Percentiles rank a stretch among this genome's conserved stretches.
These are phyloP conservation scores for Citrus cavaleriei DNA, from an alignment of 345 rosid species.

Conservation along the genomic window DNA sequence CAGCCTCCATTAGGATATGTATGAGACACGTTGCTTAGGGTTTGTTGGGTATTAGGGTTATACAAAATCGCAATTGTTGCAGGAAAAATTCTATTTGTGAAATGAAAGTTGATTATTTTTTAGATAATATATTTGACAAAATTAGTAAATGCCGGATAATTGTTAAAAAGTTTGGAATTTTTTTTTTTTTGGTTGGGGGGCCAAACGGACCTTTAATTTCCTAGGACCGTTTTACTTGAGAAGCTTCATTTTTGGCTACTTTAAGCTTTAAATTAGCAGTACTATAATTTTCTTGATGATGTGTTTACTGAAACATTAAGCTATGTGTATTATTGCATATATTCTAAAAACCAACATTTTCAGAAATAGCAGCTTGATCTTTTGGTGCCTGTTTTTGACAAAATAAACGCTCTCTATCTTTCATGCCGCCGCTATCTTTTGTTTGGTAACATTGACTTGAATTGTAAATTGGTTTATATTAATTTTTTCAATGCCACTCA, in stretches of 20 bases:
- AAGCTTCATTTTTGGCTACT: conserved; percentile 2
- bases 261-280: background rate
- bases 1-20: background rate
- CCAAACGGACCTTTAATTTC: background rate
- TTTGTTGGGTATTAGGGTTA: too few relatives aligned
- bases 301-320: background rate
- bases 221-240: background rate
- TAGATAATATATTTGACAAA: too few relatives aligned
- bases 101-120: too few relatives aligned
- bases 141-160: too few relatives aligned
- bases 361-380: background rate
- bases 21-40: too few relatives aligned
- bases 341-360: background rate
- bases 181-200: too few relatives aligned
- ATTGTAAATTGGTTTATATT: too few relatives aligned
- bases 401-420: background rate
- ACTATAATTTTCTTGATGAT: background rate
- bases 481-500: too few relatives aligned
- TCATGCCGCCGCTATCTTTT: background rate
- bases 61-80: too few relatives aligned
- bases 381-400: background rate
- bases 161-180: too few relatives aligned
- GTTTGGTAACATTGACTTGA: background rate
- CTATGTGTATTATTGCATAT: background rate
- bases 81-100: too few relatives aligned